These are phyloP conservation scores for Rosa hybrid DNA, from an alignment of 331 rosid species.

Conservation along the genomic window DNA sequence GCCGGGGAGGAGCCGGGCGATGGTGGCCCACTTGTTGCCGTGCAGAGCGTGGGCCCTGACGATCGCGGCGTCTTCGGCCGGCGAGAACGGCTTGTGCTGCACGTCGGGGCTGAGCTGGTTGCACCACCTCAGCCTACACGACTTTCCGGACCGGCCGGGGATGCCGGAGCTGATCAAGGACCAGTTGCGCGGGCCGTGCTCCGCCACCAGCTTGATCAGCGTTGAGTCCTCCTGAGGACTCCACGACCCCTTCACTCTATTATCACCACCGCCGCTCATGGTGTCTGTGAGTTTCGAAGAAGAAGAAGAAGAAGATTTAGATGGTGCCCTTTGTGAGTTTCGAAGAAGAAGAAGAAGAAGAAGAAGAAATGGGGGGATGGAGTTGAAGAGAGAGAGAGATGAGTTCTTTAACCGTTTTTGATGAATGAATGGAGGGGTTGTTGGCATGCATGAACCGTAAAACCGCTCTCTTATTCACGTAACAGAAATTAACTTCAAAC, in stretches of 20 bases:
- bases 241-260: conserved; percentile 77
- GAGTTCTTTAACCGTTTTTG: conserved; percentile 12
- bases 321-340: too few relatives aligned
- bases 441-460: conserved; percentile 61
- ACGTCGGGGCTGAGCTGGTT: conserved; percentile 86
- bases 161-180: conserved; percentile 69
- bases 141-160: conserved; percentile 84
- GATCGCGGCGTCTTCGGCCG: conserved; percentile 61
- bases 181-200: conserved; percentile 88
- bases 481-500: conserved; percentile 38
- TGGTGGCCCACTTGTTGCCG: conserved; percentile 92
- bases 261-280: conserved; percentile 24
- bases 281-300: too few relatives aligned
- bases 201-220: conserved; percentile 49
- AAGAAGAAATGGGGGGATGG: background rate
- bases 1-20: conserved; percentile 76
- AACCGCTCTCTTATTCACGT: conserved; percentile 40
- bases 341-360: background rate
- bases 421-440: conserved; percentile 24
- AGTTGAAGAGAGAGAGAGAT: background rate
- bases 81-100: conserved; percentile 74
- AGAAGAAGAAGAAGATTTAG: background rate
- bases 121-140: conserved; percentile 89
- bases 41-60: conserved; percentile 55
- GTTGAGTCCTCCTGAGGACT: conserved; percentile 77